phyloP scores from a whole-genome alignment of 306 rosid species.

The Casuarina cunninghamiana region DNA sequence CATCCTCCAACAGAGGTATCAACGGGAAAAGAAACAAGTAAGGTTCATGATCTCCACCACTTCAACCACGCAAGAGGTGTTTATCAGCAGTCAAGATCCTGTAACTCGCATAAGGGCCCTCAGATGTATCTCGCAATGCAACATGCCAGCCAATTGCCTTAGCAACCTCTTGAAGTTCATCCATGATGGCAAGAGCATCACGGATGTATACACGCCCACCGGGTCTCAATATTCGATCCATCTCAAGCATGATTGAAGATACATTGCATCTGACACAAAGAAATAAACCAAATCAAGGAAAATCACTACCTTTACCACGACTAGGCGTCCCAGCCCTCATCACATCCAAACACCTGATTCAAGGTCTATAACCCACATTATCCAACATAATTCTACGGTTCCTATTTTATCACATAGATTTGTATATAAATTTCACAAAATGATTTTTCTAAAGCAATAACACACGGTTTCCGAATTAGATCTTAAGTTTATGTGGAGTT shows the following conservation, averaged over 20 bases:
- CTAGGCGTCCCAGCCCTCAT: not conserved
- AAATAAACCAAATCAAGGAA: conserved; percentile 18
- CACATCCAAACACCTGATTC: not conserved
- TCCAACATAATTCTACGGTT: not conserved
- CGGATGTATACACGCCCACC: conserved; percentile 85
- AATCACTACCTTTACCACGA: not conserved
- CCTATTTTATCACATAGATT: not conserved
- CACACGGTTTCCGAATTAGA: not conserved
- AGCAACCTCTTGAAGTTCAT: conserved; percentile 75
- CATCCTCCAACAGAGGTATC: not conserved
- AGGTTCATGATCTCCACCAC: not conserved
- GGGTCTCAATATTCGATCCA: conserved; percentile 93
- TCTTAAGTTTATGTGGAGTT: not conserved
- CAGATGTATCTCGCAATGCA: conserved; percentile 67
- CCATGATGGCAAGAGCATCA: conserved; percentile 74
- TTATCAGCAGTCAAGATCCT: conserved; percentile 78
- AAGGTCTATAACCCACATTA: not conserved
- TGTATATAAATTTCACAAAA: not conserved
- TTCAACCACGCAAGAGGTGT: conserved; percentile 62
- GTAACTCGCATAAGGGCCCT: conserved; percentile 90
- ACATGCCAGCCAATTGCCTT: conserved; percentile 86
- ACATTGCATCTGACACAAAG: conserved; percentile 62
- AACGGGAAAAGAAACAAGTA: not conserved
- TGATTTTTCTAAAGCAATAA: not conserved
- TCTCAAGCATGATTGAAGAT: conserved; percentile 92